Base-by-base conservation (phyloP, 192 early-diverging fungal genomes). In the Umbelopsis ramanniana region DNA sequence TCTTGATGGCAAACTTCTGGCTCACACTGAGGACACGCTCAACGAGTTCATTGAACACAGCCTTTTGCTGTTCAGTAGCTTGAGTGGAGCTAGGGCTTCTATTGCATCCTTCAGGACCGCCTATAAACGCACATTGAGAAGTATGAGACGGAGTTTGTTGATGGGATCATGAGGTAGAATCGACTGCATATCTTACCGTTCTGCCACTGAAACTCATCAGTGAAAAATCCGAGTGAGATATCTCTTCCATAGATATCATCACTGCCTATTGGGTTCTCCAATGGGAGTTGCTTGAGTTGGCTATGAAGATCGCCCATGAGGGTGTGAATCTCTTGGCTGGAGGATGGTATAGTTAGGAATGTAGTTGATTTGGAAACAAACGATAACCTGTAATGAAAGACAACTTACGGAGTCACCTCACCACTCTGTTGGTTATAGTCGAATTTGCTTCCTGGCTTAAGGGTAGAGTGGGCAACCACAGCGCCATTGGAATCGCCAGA, bases 231-330 rank as follows among this genome's bases (percentile, higher is more conserved):
- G n/a, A 80, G 66, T 2, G 75, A 76, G 11, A 67, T 74, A 72
- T 75, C 71, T 46, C 57, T 26, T 9, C 79, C 79, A 68, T 80
- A 80, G 69, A 80, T 80, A 60, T 80, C 79, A 24, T 76, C 71
- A n/a, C 74, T 74, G 6, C 79, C 79, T 6, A 46, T 53, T 35
- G 79, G 79, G 2, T 73, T 40, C 53, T 80, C 79, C 22, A 54
- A 57, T 35, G 79, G 79, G 11, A 80, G 57, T 0, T 23, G 33
- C 40, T 22, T 14, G 3, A 80, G 37, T 10, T 67, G 38, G 23
- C 54, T 23, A 43, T 53, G 48, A 21, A 78, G 68, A 23, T 48
- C n/a, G 14, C 40, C 8, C 33, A 77, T 14, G 37, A 72, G 9
- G 11, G 23, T 55, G 15, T 57, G 55, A 43, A 77, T 21, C 22